Percentiles rank a stretch among this genome's conserved stretches.
Evolutionary conservation across 139 green algal genomes (phyloP).

Genomic region (Edaphochlamys debaryana): DNA sequence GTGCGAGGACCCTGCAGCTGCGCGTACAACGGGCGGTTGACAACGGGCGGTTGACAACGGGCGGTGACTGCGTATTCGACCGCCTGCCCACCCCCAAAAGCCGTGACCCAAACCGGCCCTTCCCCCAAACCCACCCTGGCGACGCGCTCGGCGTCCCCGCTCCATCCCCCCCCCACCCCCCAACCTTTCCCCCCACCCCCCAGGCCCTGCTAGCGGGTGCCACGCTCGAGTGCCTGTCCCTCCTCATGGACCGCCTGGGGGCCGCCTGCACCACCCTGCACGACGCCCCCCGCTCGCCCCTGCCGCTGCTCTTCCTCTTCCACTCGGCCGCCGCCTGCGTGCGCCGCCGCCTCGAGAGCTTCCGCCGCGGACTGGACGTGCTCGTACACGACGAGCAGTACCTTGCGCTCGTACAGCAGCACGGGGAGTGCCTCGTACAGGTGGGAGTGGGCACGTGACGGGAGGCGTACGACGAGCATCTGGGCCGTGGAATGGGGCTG

Average conservation of each 20-base stretch:
- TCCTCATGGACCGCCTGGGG: constrained; percentile 28
- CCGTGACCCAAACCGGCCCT: no score
- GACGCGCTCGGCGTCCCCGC: no score
- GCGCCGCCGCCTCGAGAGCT: constrained; percentile 21
- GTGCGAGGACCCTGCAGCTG: not conserved
- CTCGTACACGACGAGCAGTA: not conserved
- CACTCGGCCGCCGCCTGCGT: constrained; percentile 26
- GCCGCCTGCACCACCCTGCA: not conserved
- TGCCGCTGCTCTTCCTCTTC: not conserved
- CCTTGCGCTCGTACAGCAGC: not conserved
- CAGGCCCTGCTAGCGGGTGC: constrained; percentile 17
- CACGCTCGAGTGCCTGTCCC: not conserved
- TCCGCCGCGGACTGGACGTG: not conserved
- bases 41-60: no score
- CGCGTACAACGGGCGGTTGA: no score
- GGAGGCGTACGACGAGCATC: no score
- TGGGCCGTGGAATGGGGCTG: no score
- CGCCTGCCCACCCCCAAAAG: no score
- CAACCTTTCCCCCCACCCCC: not conserved
- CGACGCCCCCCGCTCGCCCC: not conserved
- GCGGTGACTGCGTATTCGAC: no score
- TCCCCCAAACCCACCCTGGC: no score
- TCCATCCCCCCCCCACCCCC: not conserved
- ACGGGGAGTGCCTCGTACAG: constrained; percentile 28
- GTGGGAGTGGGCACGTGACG: no score